A percentile compares a stretch with the other conserved stretches of the same genome.
phyloP scores from a whole-genome alignment of 495 filamentous ascomycete species.

The Parathielavia hyrcaniae region DNA sequence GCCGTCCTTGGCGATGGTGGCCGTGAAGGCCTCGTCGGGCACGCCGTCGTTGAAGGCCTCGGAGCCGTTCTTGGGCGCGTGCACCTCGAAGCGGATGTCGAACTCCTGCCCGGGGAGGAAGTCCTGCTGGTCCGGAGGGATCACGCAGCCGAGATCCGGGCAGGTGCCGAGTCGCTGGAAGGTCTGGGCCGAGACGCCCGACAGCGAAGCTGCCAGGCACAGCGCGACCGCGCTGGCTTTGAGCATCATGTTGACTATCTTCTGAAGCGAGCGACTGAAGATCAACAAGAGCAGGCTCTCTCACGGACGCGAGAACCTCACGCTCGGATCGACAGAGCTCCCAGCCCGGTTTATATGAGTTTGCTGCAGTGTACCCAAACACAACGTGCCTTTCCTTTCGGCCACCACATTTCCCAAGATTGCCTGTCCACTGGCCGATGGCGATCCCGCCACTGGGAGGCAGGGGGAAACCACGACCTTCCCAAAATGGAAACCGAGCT shows the following conservation, averaged over 20 bases:
- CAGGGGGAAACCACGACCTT: neutral
- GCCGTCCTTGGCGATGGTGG: constrained; percentile 58
- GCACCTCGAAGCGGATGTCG: constrained; percentile 69
- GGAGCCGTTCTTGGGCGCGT: constrained; percentile 68
- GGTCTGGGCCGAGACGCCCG: constrained; percentile 51
- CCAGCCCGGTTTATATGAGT: constrained; percentile 7
- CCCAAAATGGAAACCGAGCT: constrained; percentile 8
- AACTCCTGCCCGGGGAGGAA: constrained; percentile 71
- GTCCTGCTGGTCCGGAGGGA: constrained; percentile 70
- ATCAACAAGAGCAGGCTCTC: neutral
- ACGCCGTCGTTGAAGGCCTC: constrained; percentile 54
- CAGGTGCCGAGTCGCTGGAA: constrained; percentile 65
- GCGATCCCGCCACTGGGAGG: neutral
- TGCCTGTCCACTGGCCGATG: neutral
- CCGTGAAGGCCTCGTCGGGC: constrained; percentile 62
- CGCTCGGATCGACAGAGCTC: constrained; percentile 3
- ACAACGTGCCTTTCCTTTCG: constrained; percentile 6
- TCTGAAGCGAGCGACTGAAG: neutral
- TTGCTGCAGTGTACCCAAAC: constrained; percentile 7
- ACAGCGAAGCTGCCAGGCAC: constrained; percentile 32
- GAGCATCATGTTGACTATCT: constrained; percentile 28
- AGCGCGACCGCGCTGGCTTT: constrained; percentile 26
- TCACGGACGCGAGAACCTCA: neutral
- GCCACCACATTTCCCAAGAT: neutral
- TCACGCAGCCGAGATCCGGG: constrained; percentile 64